Evolutionary conservation across 345 rosid species (phyloP), one percentile per base, ranked within the genome.

Genomic region (Aurinia saxatilis): DNA sequence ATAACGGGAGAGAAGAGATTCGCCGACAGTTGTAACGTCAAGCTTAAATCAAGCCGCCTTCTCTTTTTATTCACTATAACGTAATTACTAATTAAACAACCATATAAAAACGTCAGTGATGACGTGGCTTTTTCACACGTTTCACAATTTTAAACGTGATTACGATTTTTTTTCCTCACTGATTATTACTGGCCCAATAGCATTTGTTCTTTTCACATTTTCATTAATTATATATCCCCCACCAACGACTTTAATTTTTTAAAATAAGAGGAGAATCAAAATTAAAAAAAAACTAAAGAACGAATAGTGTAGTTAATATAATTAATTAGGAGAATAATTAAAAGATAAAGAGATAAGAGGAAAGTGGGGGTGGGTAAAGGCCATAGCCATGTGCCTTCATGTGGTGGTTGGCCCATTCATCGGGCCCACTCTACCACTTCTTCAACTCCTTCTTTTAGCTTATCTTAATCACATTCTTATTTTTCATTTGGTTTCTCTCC

Each of bases 361-460:
- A 52, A 60, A 45, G 67, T 52, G 48, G 61, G 34, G 65, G 67
- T 60, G 39, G 72, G 68, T 60, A 67, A 73, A 49, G 66, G 62
- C 66, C 53, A 47, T 39, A 60, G 73, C 77, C 77, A 73, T 73
- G 77, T 73, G 77, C 77, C 35, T 60, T 67, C 77, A 73, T 73
- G 73, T 73, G 77, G 73, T 67, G 56, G 77, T 73, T 67, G 73
- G 73, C 69, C 73, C 64, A 67, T 67, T 35, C 6, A 8, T 12
- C 42, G 70, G 60, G 39, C 48, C 77, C 73, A 67, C 57, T 47
- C 13, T 60, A 44, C 50, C 44, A 57, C 63, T 55, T 50, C 63
- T 49, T 50, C 66, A 49, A 61, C 60, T 36, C 57, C 47, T 66
- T 16, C 34, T 13, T 50, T 57, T 52, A 45, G 30, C 36, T 49